Base-by-base conservation (phyloP, 805 yeast species). In the Wickerhamiella cacticola region DNA sequence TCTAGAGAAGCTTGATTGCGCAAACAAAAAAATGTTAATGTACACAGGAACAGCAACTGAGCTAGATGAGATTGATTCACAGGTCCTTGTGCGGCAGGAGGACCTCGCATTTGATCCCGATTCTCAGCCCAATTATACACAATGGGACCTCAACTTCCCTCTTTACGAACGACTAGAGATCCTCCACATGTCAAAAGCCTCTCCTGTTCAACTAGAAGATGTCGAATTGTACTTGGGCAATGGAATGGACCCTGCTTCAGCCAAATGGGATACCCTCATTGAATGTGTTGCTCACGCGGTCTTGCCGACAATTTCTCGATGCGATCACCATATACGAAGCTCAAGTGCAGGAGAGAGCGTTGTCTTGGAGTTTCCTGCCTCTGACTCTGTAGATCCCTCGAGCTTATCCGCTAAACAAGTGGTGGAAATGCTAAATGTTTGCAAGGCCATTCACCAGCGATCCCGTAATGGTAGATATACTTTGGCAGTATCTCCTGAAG, bases 91-190 rank as follows among this genome's bases (percentile, higher is more conserved):
- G 18, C n/a, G 28, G 7, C 7, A 15, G 26, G 51, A 55, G 23
- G 58, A 59, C 12, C 56, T 57, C 24, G 45, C 29, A 3, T 25
- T 45, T 19, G 41, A 40, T 10, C 45, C 46, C n/a, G 34, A 28
- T 12, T 53, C 53, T 34, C 43, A 46, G 29, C 48, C 53, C 19
- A 44, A 55, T 15, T 57, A 57, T 29, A 55, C 56, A 42, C 59
- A 59, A 49, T 59, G 63, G 63, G 63, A 59, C 48, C 48, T 60
- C 23, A 82, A 84, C 56, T 78, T 79, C 57, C 68, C 74, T 18
- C 71, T 76, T 53, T 77, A 82, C 57, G 96, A 88, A 61, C 77
- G 82, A 51, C 68, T 82, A n/a, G 96, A 88, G 61, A 80, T 86
- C 45, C 70, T 86, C 1, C 76, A 75, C 58, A 82, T 88, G 88